Evolutionary conservation across 78 protist species (phyloP), one percentile per base, ranked within the genome.

Genomic region (Dictyostelium firmibasis): DNA sequence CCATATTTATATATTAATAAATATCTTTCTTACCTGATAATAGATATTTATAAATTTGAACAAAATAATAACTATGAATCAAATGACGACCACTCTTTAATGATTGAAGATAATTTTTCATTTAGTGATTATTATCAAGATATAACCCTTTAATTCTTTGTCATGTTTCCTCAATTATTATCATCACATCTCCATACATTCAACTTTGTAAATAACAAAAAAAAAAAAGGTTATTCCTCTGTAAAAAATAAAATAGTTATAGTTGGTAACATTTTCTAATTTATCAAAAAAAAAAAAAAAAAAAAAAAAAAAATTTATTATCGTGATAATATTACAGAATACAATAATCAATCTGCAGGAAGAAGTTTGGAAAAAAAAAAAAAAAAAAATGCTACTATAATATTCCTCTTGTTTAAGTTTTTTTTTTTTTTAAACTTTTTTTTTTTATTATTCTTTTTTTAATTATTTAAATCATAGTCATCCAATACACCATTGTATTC

Each of bases 41-140:
- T 76, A 23, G 72, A 36, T 16, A 76, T 76, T 38, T 38, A 33
- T 13, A 76, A 76, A 33, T 36, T 41, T n/a, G 83, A 76, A 33
- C 57, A 33, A 76, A 36, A 18, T 76, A 64, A 47, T 29, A 14
- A 38, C 31, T n/a, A 50, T 16, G 43, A 57, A 25, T 81, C 86
- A 57, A 57, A 43, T n/a, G 83, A 76, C 38, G 72, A 67, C 35
- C 75, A 67, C 35, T 41, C 83, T 20, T 43, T 82, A 23, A 81
- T 81, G 85, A 82, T 82, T 35, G 76, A 82, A 33, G 86, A 82
- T 60, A 82, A 47, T 16, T 82, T 82, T 82, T 82, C 86, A 82
- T 82, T 82, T 82, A 35, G 50, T 7, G 86, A 82, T 82, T 82
- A 82, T 20, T 60, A 82, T 33, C 62, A 82, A 44, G 86, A 82